Conservation (phyloP, 371 early-diverging fungal species). For the Globomyces sp. region DNA sequence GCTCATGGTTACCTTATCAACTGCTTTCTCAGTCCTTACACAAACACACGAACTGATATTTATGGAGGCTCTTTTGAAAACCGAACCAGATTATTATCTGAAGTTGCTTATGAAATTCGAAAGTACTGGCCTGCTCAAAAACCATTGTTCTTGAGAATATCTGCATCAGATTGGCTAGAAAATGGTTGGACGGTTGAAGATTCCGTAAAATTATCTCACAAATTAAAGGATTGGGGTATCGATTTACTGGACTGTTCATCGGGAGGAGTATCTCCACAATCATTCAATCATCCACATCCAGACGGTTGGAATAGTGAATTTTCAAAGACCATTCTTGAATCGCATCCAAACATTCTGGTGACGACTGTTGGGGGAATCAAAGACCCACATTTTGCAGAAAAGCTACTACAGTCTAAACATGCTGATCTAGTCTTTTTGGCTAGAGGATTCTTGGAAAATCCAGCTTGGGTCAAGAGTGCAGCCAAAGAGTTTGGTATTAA, state of each 20-base stretch:
- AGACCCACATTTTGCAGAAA: slow-evolving; percentile 63
- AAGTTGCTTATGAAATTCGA: slow-evolving; percentile 25
- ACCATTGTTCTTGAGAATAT: slow-evolving; percentile 63
- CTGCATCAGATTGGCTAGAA: slow-evolving; percentile 61
- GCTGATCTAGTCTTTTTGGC: slow-evolving; percentile 79
- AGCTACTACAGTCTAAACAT: slow-evolving; percentile 58
- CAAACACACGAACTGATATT: slow-evolving; percentile 46
- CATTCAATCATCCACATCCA: background rate
- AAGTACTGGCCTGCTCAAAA: slow-evolving; percentile 27
- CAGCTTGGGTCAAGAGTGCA: slow-evolving; percentile 49
- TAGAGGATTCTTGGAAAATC: slow-evolving; percentile 72
- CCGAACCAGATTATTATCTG: slow-evolving; percentile 37
- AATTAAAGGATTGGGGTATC: slow-evolving; percentile 63
- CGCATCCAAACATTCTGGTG: slow-evolving; percentile 55
- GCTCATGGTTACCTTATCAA: slow-evolving; percentile 50
- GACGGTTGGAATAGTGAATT: slow-evolving; percentile 65
- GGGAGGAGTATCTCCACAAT: slow-evolving; percentile 35
- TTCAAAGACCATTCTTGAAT: slow-evolving; percentile 57
- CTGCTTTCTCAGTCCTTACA: slow-evolving; percentile 39
- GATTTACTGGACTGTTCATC: slow-evolving; percentile 73
- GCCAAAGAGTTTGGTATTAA: slow-evolving; percentile 63
- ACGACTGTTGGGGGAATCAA: slow-evolving; percentile 78
- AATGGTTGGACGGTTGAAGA: slow-evolving; percentile 58
- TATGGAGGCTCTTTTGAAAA: slow-evolving; percentile 51
- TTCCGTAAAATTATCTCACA: slow-evolving; percentile 54